phyloP scores from a whole-genome alignment of 768 basidiomycete species.

The Pholiota microspora region DNA sequence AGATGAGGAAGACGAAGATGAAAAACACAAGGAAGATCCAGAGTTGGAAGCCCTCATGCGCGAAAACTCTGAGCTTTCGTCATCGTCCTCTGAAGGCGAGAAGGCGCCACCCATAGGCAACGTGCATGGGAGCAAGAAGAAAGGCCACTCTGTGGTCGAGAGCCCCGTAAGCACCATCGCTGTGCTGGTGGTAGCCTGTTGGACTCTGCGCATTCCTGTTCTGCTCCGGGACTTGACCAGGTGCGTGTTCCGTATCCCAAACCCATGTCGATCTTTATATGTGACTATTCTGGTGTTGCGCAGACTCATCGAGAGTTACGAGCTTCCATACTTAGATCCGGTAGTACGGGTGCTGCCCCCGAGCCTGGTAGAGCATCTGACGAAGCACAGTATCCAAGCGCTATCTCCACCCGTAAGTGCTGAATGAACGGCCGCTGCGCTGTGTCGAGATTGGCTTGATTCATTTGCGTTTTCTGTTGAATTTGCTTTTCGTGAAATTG shows the following conservation, averaged over 20 bases:
- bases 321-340: conserved; percentile 80
- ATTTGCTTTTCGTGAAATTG: conserved; percentile 4
- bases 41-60: conserved; percentile 42
- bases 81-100: conserved; percentile 30
- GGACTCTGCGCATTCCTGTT: conserved; percentile 76
- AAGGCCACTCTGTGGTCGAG: conserved; percentile 30
- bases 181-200: conserved; percentile 72
- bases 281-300: not conserved
- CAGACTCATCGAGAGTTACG: conserved; percentile 73
- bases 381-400: conserved; percentile 62
- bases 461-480: not conserved
- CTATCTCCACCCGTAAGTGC: conserved; percentile 68
- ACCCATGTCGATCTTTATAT: not conserved
- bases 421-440: not conserved
- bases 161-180: conserved; percentile 52
- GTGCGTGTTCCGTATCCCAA: conserved; percentile 37
- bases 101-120: conserved; percentile 17
- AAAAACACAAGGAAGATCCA: conserved; percentile 25
- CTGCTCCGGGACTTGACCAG: conserved; percentile 72
- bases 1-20: conserved; percentile 17
- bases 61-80: conserved; percentile 41
- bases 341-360: conserved; percentile 53
- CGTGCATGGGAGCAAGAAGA: conserved; percentile 14
- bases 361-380: conserved; percentile 66
- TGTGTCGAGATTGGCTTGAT: conserved; percentile 4